Base-by-base conservation (phyloP, 768 basidiomycete genomes). In the Boletus rubropictus region DNA sequence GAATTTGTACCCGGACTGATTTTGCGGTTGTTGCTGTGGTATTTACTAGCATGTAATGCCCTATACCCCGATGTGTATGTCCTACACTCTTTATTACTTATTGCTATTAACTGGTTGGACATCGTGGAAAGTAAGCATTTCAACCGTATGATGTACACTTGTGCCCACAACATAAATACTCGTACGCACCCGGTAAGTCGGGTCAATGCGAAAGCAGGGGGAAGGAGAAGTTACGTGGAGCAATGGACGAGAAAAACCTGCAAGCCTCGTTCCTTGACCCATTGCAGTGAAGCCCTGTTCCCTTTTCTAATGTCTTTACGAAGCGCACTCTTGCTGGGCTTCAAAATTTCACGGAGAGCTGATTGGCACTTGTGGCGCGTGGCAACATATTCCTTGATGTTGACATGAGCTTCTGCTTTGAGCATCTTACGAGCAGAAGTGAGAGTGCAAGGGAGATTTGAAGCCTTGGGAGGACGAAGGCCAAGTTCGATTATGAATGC, bases 401-500 rank as follows among this genome's bases (percentile, higher is more conserved):
- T 87, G 25, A 89, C 56, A 59, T 88, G 87, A 0, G 72, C 85
- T 33, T 72, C 72, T 6, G 79, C 67, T 65, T 84, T 88, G 39
- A 89, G 64, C 34, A 83, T 68, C 12, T 76, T 76, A 53, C 78
- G 81, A n/a, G 86, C 88, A 7, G 83, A 72, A n/a, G 65, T 77
- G 43, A 89, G 65, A 0, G 83, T 76, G 25, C 63, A 61, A 3
- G 87, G 87, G 3, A 86, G 69, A 21, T 71, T 64, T 18, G 44
- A 58, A 51, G 72, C 66, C 25, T 68, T 69, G 0, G 72, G 71
- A 14, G 70, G 69, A 57, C 51, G 64, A 43, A 77, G 68, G n/a
- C 86, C 86, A n/a, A 89, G 72, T 66, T 89, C 88, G 50, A 89
- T 71, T 54, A 87, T 80, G 49, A 89, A 75, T 0, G 85, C 80